Percentiles rank a stretch among this genome's conserved stretches.
phyloP scores from a whole-genome alignment of 2,329 filamentous ascomycete species.

The Didymella pomorum region DNA sequence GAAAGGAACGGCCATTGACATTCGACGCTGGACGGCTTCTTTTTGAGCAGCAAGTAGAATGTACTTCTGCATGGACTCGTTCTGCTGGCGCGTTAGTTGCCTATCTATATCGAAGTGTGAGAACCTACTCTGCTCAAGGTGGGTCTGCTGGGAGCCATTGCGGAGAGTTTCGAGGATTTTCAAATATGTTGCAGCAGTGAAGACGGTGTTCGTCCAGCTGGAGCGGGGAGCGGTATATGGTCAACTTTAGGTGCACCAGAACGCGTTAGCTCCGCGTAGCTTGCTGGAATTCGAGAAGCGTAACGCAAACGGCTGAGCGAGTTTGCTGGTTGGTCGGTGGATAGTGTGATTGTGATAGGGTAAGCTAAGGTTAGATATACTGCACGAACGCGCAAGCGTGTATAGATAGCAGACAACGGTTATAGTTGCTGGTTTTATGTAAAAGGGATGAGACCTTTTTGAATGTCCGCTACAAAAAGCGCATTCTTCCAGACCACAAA shows the following conservation, averaged over 20 bases:
- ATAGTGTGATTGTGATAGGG: constrained; percentile 25
- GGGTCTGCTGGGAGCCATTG: constrained; percentile 35
- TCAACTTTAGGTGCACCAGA: constrained; percentile 17
- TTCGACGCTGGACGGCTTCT: constrained; percentile 50
- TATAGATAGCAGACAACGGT: constrained; percentile 7
- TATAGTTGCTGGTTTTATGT: constrained; percentile 3
- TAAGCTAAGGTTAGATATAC: constrained; percentile 23
- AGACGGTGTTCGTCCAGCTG: constrained; percentile 13
- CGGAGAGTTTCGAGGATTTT: constrained; percentile 7
- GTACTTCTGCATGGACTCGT: constrained; percentile 51
- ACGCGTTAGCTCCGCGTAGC: constrained; percentile 23
- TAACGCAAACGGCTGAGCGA: constrained; percentile 21
- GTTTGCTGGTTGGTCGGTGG: constrained; percentile 25
- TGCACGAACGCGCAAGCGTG: constrained; percentile 27
- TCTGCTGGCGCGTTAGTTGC: constrained; percentile 29
- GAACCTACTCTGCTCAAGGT: constrained; percentile 34
- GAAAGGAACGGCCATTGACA: constrained; percentile 49
- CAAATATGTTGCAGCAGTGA: neutral
- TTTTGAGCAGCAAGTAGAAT: constrained; percentile 53
- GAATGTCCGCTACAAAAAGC: constrained; percentile 21
- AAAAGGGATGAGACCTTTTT: constrained; percentile 20
- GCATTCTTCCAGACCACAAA: constrained; percentile 28
- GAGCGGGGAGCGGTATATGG: constrained; percentile 26
- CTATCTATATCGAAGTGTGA: neutral
- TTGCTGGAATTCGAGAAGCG: constrained; percentile 21